Percentiles rank a stretch among this genome's conserved stretches.
phyloP scores from a whole-genome alignment of 306 rosid genomes.

The Clitoria ternatea region DNA sequence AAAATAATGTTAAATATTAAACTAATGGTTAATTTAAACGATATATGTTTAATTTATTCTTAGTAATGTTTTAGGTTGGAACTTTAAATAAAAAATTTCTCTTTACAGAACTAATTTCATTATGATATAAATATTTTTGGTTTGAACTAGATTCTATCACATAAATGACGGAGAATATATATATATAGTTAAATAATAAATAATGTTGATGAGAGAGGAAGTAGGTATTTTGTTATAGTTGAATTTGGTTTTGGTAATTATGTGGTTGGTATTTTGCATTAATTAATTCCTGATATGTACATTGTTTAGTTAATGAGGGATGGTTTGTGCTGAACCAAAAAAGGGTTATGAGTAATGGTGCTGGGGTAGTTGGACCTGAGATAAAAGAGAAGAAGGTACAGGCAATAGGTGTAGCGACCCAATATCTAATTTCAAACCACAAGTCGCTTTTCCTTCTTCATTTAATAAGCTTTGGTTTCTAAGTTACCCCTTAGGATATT shows the following conservation, averaged over 20 bases:
- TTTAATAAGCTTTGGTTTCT: constrained; percentile 32
- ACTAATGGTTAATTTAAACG: no score
- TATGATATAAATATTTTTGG: no score
- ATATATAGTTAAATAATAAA: no score
- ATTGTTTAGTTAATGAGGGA: neutral
- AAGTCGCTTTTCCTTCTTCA: constrained; percentile 59
- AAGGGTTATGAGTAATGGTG: neutral
- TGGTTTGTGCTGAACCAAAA: neutral
- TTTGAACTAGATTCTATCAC: no score
- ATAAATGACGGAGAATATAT: no score
- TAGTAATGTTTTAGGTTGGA: no score
- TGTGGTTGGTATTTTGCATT: neutral
- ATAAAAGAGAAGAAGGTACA: neutral
- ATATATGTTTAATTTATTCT: no score
- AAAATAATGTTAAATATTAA: constrained; percentile 10
- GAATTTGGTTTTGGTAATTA: neutral
- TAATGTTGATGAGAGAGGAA: neutral
- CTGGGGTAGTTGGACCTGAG: constrained; percentile 35
- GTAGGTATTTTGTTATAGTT: neutral
- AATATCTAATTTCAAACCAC: constrained; percentile 51
- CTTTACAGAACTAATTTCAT: no score
- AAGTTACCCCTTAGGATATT: constrained; percentile 39
- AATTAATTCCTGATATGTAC: neutral
- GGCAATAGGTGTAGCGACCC: constrained; percentile 31
- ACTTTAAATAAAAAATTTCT: no score